A percentile compares a stretch with the other conserved stretches of the same genome.
phyloP scores from a whole-genome alignment of 805 yeast genomes.

The Teunomyces pallodes region DNA sequence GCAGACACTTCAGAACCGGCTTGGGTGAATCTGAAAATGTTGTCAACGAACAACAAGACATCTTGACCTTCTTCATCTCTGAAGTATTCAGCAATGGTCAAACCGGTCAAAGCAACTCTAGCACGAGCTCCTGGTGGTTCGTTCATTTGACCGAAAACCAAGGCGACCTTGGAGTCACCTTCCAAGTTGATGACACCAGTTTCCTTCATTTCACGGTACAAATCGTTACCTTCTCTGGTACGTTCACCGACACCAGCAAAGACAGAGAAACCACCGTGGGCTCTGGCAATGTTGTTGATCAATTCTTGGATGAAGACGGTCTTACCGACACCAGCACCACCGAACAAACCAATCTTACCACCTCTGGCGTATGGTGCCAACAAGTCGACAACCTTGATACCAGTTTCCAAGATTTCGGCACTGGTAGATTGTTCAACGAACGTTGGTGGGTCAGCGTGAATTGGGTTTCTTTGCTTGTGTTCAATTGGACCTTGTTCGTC shows the following conservation, averaged over 20 bases:
- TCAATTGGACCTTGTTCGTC: conserved; percentile 99
- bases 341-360: conserved; percentile 99
- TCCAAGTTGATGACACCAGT: conserved; percentile 99
- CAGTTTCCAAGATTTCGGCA: conserved; percentile 98
- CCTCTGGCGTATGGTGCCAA: conserved; percentile 99
- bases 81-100: conserved; percentile 99
- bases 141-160: conserved; percentile 99
- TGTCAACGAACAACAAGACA: conserved; percentile 98
- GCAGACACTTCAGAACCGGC: conserved; percentile 99
- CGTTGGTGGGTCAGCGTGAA: conserved; percentile 96
- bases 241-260: conserved; percentile 99
- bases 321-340: conserved; percentile 99
- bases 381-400: conserved; percentile 99
- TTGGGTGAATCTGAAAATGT: conserved; percentile 99
- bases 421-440: conserved; percentile 96
- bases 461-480: conserved; percentile 90
- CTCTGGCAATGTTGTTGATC: conserved; percentile 99
- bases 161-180: conserved; percentile 99
- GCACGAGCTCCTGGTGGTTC: conserved; percentile 99
- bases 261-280: conserved; percentile 99
- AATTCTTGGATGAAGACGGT: conserved; percentile 99
- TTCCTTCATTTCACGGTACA: conserved; percentile 99
- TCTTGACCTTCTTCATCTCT: conserved; percentile 99
- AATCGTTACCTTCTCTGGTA: conserved; percentile 99
- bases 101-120: conserved; percentile 99